These are phyloP conservation scores for Cytospora piceae DNA, from an alignment of 2,329 filamentous ascomycete genomes.

Conservation along the genomic window DNA sequence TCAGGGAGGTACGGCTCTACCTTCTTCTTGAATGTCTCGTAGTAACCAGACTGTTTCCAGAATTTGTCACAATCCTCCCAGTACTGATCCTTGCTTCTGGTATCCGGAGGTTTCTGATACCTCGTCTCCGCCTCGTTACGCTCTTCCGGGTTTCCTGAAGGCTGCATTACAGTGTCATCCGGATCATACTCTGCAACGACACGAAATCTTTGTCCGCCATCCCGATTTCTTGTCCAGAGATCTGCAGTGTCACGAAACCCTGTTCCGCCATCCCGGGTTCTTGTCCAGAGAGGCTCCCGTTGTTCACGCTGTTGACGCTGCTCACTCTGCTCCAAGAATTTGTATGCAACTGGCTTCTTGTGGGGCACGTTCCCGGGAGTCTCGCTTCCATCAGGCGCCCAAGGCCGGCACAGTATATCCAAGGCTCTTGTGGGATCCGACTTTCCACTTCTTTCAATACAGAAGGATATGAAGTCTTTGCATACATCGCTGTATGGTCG, in stretches of 20 bases:
- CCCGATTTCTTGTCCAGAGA: neutral
- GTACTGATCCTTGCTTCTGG: neutral
- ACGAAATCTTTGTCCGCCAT: neutral
- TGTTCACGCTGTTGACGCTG: no score
- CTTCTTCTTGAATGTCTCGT: neutral
- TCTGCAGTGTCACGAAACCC: no score
- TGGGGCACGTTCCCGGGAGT: neutral
- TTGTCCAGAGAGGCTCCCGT: neutral
- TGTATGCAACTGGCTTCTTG: neutral
- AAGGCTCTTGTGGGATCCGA: conserved; percentile 36
- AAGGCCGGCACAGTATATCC: conserved; percentile 46
- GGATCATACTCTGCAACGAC: neutral
- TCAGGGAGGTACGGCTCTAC: neutral
- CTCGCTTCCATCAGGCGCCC: conserved; percentile 36
- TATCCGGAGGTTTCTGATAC: neutral
- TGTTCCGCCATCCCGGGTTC: neutral
- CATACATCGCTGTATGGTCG: conserved; percentile 39
- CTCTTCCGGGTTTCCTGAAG: neutral
- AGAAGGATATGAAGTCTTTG: conserved; percentile 42
- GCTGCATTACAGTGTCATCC: neutral
- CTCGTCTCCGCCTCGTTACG: no score
- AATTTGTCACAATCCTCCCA: neutral
- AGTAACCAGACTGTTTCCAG: neutral
- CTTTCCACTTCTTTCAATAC: conserved; percentile 31
- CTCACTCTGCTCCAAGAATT: neutral